phyloP scores from a whole-genome alignment of 1,284 basidiomycete species.

The Sanghuangporus weigelae region DNA sequence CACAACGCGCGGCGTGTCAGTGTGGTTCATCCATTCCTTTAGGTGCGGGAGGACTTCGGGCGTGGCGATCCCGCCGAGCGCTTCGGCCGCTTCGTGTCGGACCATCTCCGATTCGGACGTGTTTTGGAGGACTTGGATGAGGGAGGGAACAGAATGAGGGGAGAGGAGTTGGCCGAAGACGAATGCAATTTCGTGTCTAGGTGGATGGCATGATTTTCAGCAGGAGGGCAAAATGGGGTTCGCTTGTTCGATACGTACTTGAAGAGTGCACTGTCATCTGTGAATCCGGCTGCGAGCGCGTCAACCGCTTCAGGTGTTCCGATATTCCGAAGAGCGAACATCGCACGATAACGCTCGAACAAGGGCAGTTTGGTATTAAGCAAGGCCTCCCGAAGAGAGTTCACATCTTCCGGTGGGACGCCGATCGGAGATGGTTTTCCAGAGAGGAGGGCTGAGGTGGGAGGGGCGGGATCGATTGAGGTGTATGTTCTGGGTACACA shows the following conservation, averaged over 20 bases:
- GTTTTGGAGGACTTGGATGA: constrained; percentile 77
- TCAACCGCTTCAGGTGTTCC: constrained; percentile 79
- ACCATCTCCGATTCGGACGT: constrained; percentile 91
- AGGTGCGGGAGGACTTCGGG: constrained; percentile 87
- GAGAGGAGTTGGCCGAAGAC: constrained; percentile 96
- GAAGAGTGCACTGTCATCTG: constrained; percentile 85
- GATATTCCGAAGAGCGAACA: constrained; percentile 95
- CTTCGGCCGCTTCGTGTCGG: constrained; percentile 97
- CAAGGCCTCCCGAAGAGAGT: constrained; percentile 58
- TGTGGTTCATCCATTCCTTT: constrained; percentile 77
- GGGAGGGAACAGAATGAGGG: constrained; percentile 81
- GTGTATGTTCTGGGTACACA: constrained; percentile 55
- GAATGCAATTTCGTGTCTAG: constrained; percentile 94
- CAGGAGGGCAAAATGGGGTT: not conserved
- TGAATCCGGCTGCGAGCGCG: constrained; percentile 87
- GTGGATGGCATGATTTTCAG: too few relatives aligned
- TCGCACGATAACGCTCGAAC: constrained; percentile 95
- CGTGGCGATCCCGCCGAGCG: constrained; percentile 92
- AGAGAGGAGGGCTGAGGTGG: constrained; percentile 56
- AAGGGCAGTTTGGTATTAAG: constrained; percentile 70
- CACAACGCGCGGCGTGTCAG: constrained; percentile 85
- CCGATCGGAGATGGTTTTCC: constrained; percentile 47
- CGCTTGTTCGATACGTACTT: constrained; percentile 47
- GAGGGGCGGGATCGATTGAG: constrained; percentile 94
- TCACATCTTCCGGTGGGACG: constrained; percentile 42